A percentile compares a stretch with the other conserved stretches of the same genome.
Evolutionary conservation across 768 basidiomycete species (phyloP).

Genomic region (Chalciporus piperatus): DNA sequence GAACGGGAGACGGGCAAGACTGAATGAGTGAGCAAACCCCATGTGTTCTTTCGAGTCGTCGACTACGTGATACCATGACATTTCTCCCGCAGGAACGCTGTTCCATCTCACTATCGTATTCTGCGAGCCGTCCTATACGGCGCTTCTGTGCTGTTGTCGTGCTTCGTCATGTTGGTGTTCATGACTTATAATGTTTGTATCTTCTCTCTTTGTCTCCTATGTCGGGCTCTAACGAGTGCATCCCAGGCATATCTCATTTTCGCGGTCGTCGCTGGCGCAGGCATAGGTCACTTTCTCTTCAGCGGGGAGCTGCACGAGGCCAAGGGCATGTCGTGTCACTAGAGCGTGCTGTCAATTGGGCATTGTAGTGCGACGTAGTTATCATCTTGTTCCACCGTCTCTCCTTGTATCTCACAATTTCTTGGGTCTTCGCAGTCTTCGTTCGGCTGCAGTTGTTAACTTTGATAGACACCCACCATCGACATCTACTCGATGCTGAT

Average conservation of each 20-base stretch:
- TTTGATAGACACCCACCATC: not conserved
- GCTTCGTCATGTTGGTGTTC: constrained; percentile 93
- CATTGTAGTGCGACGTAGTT: not conserved
- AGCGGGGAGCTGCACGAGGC: constrained; percentile 57
- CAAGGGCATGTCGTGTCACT: constrained; percentile 84
- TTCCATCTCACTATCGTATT: constrained; percentile 46
- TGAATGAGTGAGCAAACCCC: constrained; percentile 41
- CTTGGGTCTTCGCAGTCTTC: not conserved
- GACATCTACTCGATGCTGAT: not conserved
- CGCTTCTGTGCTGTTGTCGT: constrained; percentile 71
- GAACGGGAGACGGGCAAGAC: constrained; percentile 41
- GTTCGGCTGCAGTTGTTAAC: not conserved
- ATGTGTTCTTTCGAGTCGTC: not conserved
- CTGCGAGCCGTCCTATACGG: constrained; percentile 72
- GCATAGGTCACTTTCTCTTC: constrained; percentile 79
- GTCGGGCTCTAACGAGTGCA: not conserved
- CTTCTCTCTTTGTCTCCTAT: not conserved
- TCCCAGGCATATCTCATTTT: constrained; percentile 79
- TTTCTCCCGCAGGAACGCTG: constrained; percentile 38
- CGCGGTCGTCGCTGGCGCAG: constrained; percentile 81
- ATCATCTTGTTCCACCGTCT: not conserved
- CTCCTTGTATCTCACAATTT: not conserved
- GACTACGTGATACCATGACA: not conserved
- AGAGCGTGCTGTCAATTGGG: constrained; percentile 8
- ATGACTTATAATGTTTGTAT: constrained; percentile 92